Evolutionary conservation across 805 yeast species (phyloP).

Genomic region (Tanozyma kutaoensis): DNA sequence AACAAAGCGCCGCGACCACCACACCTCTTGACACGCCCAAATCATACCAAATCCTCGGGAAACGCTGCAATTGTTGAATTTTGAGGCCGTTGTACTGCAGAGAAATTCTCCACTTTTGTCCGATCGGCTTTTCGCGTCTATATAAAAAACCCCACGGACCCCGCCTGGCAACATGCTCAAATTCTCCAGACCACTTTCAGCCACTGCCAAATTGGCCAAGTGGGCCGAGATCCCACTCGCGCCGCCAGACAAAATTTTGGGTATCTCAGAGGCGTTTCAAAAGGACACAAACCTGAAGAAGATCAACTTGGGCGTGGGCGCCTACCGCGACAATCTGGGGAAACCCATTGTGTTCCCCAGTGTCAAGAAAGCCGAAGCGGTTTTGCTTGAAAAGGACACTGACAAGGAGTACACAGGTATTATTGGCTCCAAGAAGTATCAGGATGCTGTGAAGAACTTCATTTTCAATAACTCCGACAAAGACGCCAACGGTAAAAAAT

Average conservation of each 20-base stretch:
- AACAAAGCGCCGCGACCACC: too few species aligned
- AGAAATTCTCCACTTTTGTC: too few species aligned
- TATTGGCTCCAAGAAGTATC: slow-evolving; percentile 61
- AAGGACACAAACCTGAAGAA: slow-evolving; percentile 47
- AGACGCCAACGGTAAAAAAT: slow-evolving; percentile 40
- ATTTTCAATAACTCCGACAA: slow-evolving; percentile 48
- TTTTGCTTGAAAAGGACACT: slow-evolving; percentile 31
- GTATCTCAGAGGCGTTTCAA: slow-evolving; percentile 64
- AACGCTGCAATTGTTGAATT: too few species aligned
- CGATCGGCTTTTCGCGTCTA: too few species aligned
- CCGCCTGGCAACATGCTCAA: neutral
- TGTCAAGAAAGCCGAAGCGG: slow-evolving; percentile 51
- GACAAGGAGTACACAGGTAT: slow-evolving; percentile 86
- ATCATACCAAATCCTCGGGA: too few species aligned
- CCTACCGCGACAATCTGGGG: slow-evolving; percentile 85
- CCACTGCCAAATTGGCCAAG: slow-evolving; percentile 7
- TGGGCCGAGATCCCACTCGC: slow-evolving; percentile 30
- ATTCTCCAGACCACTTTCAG: slow-evolving; percentile 4
- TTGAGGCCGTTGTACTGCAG: too few species aligned
- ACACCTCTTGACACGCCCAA: neutral
- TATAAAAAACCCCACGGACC: too few species aligned
- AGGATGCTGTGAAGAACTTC: slow-evolving; percentile 52
- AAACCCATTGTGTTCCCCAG: slow-evolving; percentile 81
- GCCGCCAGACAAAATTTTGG: slow-evolving; percentile 81
- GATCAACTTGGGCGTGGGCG: slow-evolving; percentile 70